These are phyloP conservation scores for Euphorbia schlechtendalii DNA, from an alignment of 441 rosid genomes.

Conservation along the genomic window DNA sequence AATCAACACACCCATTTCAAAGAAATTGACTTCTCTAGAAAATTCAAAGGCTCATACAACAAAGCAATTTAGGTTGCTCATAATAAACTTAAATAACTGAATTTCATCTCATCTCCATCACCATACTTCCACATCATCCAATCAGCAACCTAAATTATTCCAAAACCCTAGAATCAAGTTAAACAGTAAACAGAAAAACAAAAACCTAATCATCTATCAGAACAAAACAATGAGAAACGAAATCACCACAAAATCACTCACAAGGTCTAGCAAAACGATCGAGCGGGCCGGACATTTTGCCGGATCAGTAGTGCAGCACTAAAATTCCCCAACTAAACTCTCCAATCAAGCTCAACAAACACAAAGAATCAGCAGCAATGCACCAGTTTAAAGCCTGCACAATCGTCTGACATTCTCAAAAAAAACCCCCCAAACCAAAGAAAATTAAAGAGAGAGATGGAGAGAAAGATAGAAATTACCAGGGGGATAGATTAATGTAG, in stretches of 20 bases:
- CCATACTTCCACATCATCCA: too few species aligned
- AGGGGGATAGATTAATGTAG: too few species aligned
- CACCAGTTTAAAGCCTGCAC: neutral
- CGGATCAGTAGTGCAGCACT: constrained; percentile 3
- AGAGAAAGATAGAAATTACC: neutral
- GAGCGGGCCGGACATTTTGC: constrained; percentile 64
- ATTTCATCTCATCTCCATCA: too few species aligned
- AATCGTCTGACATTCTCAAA: constrained; percentile 16
- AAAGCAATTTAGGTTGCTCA: too few species aligned
- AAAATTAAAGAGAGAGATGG: neutral
- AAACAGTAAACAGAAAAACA: neutral
- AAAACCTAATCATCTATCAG: neutral
- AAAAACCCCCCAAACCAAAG: constrained; percentile 17
- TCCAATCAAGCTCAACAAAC: constrained; percentile 1
- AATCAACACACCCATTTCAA: neutral
- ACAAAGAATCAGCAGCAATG: constrained; percentile 13
- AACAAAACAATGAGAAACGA: neutral
- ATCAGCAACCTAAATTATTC: neutral
- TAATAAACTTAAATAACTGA: neutral
- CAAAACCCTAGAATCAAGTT: constrained; percentile 11
- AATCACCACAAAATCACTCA: constrained; percentile 29
- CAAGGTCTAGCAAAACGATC: constrained; percentile 86
- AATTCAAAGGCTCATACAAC: neutral
- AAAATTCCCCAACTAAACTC: neutral
- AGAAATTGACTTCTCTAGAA: neutral